These are phyloP conservation scores for Calocybe indica DNA, from an alignment of 768 basidiomycete species.

Conservation along the genomic window DNA sequence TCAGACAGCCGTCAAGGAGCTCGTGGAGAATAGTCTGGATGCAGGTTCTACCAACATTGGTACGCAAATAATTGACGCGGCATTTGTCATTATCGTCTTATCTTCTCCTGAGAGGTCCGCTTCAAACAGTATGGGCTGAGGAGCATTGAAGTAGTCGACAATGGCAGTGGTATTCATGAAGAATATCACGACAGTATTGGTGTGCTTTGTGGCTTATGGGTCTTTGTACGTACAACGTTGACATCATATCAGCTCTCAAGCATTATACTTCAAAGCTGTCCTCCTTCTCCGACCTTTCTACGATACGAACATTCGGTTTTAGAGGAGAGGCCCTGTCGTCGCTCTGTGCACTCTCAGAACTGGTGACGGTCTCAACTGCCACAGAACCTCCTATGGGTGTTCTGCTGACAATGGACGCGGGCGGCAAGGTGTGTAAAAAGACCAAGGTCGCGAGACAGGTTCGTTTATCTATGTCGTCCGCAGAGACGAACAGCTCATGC, in stretches of 20 bases:
- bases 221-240: neutral
- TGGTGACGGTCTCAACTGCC: conserved; percentile 67
- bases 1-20: conserved; percentile 91
- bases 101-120: conserved; percentile 58
- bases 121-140: conserved; percentile 86
- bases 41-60: conserved; percentile 87
- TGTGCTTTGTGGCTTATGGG: conserved; percentile 24
- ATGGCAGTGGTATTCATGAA: conserved; percentile 80
- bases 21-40: conserved; percentile 94
- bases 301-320: conserved; percentile 85
- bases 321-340: conserved; percentile 95
- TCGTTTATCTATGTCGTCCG: neutral
- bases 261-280: conserved; percentile 91
- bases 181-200: conserved; percentile 77
- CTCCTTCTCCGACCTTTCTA: conserved; percentile 65
- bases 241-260: conserved; percentile 58
- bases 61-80: conserved; percentile 22
- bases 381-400: conserved; percentile 79
- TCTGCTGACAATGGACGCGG: conserved; percentile 63
- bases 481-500: neutral
- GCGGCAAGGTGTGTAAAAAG: conserved; percentile 52
- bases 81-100: neutral
- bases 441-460: conserved; percentile 78
- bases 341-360: conserved; percentile 76
- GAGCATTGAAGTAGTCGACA: conserved; percentile 84